Percentiles rank a stretch among this genome's conserved stretches.
phyloP scores from a whole-genome alignment of 1,284 basidiomycete species.

The Lentinus polychrous region DNA sequence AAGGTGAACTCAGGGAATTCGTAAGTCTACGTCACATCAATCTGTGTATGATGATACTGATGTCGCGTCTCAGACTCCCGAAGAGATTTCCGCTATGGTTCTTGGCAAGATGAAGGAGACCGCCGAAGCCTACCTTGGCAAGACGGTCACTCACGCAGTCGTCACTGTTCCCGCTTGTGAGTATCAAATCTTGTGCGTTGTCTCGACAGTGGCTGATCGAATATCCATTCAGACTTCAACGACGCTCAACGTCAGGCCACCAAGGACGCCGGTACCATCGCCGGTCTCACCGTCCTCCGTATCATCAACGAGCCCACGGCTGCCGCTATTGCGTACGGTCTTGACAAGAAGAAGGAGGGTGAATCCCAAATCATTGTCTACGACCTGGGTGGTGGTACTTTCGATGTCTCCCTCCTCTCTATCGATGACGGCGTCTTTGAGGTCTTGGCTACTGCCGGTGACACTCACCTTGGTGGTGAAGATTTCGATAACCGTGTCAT shows the following conservation, averaged over 20 bases:
- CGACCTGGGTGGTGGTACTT: constrained; percentile 77
- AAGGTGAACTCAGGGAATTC: constrained; percentile 81
- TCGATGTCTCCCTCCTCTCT: constrained; percentile 93
- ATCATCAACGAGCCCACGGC: constrained; percentile 99
- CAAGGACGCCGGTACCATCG: constrained; percentile 97
- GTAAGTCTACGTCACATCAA: constrained; percentile 34
- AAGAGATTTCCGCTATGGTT: constrained; percentile 94
- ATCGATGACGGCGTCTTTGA: constrained; percentile 99
- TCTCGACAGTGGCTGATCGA: constrained; percentile 1
- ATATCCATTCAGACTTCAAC: constrained; percentile 66
- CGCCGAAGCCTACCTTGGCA: constrained; percentile 94
- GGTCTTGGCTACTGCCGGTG: constrained; percentile 95
- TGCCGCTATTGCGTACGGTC: constrained; percentile 96
- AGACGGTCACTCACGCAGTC: constrained; percentile 96
- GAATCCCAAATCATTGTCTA: constrained; percentile 98
- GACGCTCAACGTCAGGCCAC: constrained; percentile 99
- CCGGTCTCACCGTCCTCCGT: constrained; percentile 92
- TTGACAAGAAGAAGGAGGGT: constrained; percentile 84
- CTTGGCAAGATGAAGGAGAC: constrained; percentile 99
- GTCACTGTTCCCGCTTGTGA: constrained; percentile 94
- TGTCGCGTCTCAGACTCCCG: constrained; percentile 52
- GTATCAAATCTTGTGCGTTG: constrained; percentile 16
- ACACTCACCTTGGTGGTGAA: constrained; percentile 98
- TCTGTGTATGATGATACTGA: background rate
- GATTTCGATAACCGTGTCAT: constrained; percentile 98